Conservation (phyloP, 305 asterid genomes). For the Rubia peregrina region DNA sequence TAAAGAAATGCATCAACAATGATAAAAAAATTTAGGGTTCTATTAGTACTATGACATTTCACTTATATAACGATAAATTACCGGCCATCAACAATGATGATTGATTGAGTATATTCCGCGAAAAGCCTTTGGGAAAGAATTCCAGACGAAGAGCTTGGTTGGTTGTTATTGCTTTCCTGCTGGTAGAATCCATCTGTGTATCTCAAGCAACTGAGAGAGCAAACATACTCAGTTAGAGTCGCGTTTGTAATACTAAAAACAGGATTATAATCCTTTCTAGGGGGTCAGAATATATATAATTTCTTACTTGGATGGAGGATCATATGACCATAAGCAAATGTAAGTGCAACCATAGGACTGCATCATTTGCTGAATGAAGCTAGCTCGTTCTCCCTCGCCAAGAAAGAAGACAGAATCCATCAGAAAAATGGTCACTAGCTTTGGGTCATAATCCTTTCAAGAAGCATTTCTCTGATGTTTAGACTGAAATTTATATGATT, state of each 20-base stretch:
- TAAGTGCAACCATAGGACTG: constrained; percentile 43
- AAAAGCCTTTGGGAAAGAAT: constrained; percentile 24
- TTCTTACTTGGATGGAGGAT: constrained; percentile 44
- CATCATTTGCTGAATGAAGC: constrained; percentile 39
- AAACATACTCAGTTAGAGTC: neutral
- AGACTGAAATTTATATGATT: neutral
- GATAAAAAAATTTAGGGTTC: neutral
- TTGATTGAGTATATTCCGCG: constrained; percentile 18
- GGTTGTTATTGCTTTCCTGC: constrained; percentile 9
- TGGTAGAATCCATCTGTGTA: constrained; percentile 26
- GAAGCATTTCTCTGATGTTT: neutral
- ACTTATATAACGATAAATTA: neutral
- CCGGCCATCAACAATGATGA: constrained; percentile 18
- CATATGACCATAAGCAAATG: constrained; percentile 59
- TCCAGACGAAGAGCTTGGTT: constrained; percentile 24
- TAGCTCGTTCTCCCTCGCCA: constrained; percentile 38
- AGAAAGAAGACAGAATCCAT: constrained; percentile 68
- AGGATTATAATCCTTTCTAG: neutral
- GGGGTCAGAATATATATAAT: neutral
- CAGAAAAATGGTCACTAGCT: neutral
- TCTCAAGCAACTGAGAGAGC: constrained; percentile 20
- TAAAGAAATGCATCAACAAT: neutral
- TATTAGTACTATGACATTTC: neutral
- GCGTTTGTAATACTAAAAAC: too few species aligned
- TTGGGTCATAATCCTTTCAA: neutral